Conservation (phyloP, 108 stramenopile genomes). For the Chaetoceros tenuissimus region DNA sequence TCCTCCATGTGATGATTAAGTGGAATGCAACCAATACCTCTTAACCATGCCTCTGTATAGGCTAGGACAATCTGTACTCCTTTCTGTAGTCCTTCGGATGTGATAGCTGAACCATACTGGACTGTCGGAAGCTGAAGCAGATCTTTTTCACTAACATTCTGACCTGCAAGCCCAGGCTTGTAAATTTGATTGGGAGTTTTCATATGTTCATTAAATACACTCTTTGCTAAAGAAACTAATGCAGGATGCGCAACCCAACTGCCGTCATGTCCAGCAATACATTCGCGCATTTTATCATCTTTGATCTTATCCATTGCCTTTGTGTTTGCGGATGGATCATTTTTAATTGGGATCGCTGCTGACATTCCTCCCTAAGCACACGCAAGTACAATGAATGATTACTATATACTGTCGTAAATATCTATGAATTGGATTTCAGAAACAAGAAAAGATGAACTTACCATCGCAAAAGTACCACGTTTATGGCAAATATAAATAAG, state of each 20-base stretch:
- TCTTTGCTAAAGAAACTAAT: constrained; percentile 69
- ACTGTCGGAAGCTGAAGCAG: constrained; percentile 53
- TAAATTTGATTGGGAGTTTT: constrained; percentile 75
- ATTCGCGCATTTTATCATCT: constrained; percentile 86
- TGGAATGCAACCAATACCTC: constrained; percentile 90
- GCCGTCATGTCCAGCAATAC: constrained; percentile 87
- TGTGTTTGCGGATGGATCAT: constrained; percentile 66
- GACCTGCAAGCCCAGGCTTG: constrained; percentile 44
- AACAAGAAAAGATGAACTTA: no score
- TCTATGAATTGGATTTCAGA: no score
- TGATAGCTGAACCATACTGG: constrained; percentile 60
- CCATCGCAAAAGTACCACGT: constrained; percentile 92
- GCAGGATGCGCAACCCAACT: constrained; percentile 97
- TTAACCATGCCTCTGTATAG: constrained; percentile 90
- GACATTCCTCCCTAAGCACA: constrained; percentile 96
- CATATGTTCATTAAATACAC: constrained; percentile 89
- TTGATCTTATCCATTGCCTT: constrained; percentile 73
- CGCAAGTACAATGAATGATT: no score
- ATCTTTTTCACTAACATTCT: constrained; percentile 50
- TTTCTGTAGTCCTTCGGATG: constrained; percentile 55
- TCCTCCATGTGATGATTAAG: constrained; percentile 91
- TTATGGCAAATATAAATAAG: constrained; percentile 90
- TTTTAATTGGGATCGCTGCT: constrained; percentile 85
- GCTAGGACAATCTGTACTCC: constrained; percentile 83
- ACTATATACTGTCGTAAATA: no score